Evolutionary conservation across 805 yeast genomes (phyloP).

Genomic region (Myxozyma sirexii): DNA sequence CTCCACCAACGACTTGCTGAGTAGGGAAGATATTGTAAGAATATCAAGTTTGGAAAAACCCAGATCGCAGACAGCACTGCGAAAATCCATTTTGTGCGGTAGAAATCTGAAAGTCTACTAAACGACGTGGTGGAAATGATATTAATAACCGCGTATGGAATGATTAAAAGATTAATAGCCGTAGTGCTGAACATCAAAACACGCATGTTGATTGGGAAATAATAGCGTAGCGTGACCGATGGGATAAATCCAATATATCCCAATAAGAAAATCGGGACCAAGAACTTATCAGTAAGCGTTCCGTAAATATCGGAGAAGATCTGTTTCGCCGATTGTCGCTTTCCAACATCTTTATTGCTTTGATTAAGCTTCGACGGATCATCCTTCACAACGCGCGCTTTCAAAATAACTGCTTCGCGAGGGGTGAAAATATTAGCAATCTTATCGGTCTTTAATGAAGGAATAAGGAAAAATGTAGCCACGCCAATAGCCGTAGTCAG

Average conservation of each 20-base stretch:
- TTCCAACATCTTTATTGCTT: conserved; percentile 40
- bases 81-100: conserved; percentile 28
- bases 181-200: conserved; percentile 55
- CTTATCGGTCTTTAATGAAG: conserved; percentile 20
- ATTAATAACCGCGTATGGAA: conserved; percentile 49
- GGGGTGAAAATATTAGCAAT: conserved; percentile 22
- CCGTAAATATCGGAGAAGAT: conserved; percentile 46
- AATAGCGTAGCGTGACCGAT: conserved; percentile 26
- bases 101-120: conserved; percentile 28
- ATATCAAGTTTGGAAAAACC: conserved; percentile 33
- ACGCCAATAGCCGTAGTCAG: conserved; percentile 59
- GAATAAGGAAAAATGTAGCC: conserved; percentile 44
- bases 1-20: conserved; percentile 32
- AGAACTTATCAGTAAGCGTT: conserved; percentile 22
- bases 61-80: conserved; percentile 29
- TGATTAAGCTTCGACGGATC: conserved; percentile 28
- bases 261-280: conserved; percentile 26
- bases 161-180: conserved; percentile 54
- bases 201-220: conserved; percentile 52
- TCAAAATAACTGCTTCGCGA: conserved; percentile 29
- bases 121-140: conserved; percentile 39
- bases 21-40: conserved; percentile 36
- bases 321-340: conserved; percentile 50
- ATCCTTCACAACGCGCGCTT: conserved; percentile 26
- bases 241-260: conserved; percentile 32